These are phyloP conservation scores for Eutrema yunnanense DNA, from an alignment of 345 rosid genomes.

Conservation along the genomic window DNA sequence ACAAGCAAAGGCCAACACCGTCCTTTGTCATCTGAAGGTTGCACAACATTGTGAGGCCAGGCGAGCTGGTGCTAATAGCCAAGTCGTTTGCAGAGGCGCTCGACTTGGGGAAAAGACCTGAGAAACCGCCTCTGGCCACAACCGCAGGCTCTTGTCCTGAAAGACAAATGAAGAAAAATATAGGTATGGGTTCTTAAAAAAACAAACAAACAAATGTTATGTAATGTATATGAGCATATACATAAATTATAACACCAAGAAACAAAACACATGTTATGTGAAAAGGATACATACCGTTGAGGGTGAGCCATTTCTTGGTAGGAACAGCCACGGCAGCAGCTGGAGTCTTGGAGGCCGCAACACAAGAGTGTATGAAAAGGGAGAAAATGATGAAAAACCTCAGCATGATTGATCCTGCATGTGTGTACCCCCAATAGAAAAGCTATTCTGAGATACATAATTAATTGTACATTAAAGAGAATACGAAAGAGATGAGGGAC, in stretches of 20 bases:
- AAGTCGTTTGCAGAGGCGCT: slow-evolving; percentile 39
- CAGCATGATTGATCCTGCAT: slow-evolving; percentile 34
- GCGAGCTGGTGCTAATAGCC: slow-evolving; percentile 28
- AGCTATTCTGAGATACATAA: neutral
- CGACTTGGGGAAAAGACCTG: slow-evolving; percentile 75
- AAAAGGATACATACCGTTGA: slow-evolving; percentile 42
- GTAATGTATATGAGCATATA: neutral
- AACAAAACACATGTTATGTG: neutral
- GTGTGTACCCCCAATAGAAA: neutral
- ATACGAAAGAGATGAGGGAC: neutral
- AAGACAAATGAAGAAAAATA: neutral
- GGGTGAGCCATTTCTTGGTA: slow-evolving; percentile 57
- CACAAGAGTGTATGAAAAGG: slow-evolving; percentile 35
- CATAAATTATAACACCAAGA: neutral
- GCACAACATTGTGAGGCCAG: slow-evolving; percentile 46
- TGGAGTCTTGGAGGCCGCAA: slow-evolving; percentile 18
- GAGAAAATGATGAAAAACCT: slow-evolving; percentile 41
- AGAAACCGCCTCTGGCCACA: slow-evolving; percentile 77
- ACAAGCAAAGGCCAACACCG: slow-evolving; percentile 52
- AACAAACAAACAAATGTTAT: neutral
- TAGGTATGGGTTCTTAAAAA: neutral
- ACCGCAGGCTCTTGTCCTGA: slow-evolving; percentile 60
- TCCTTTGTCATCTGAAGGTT: slow-evolving; percentile 71
- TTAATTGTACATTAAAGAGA: neutral
- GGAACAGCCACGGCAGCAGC: neutral